A percentile compares a stretch with the other conserved stretches of the same genome.
phyloP scores from a whole-genome alignment of 805 yeast species.

The Blastobotrys peoriensis region DNA sequence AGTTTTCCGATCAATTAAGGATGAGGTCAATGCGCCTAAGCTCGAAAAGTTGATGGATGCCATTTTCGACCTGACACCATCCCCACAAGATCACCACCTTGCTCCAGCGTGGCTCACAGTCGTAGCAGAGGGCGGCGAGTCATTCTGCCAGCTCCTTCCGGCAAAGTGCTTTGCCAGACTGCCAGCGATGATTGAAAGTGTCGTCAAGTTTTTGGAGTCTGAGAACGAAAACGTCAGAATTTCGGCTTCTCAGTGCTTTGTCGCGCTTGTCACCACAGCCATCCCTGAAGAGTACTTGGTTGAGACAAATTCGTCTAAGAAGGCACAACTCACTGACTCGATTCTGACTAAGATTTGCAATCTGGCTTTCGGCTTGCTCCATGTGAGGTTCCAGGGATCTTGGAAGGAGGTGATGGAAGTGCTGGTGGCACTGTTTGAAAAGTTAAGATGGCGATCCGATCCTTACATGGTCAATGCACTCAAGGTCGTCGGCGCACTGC shows the following conservation, averaged over 20 bases:
- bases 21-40: slow-evolving; percentile 49
- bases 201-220: slow-evolving; percentile 61
- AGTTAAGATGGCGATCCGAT: slow-evolving; percentile 57
- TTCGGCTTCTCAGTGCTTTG: slow-evolving; percentile 82
- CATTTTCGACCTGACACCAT: slow-evolving; percentile 74
- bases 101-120: slow-evolving; percentile 96
- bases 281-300: slow-evolving; percentile 56
- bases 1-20: slow-evolving; percentile 59
- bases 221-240: slow-evolving; percentile 56
- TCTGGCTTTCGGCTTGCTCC: slow-evolving; percentile 52
- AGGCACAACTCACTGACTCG: slow-evolving; percentile 43
- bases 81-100: slow-evolving; percentile 73
- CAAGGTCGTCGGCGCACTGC: slow-evolving; percentile 75
- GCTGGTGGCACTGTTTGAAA: slow-evolving; percentile 53
- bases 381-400: slow-evolving; percentile 70
- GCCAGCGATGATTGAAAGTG: slow-evolving; percentile 49
- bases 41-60: slow-evolving; percentile 60
- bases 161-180: slow-evolving; percentile 48
- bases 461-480: slow-evolving; percentile 66
- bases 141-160: slow-evolving; percentile 50
- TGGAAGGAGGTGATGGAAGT: slow-evolving; percentile 69
- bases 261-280: slow-evolving; percentile 66
- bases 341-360: slow-evolving; percentile 46
- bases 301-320: slow-evolving; percentile 35
- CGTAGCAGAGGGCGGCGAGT: slow-evolving; percentile 69